Evolutionary conservation across 2,329 filamentous ascomycete species (phyloP), one percentile per base, ranked within the genome.

Genomic region (Diaporthe australafricana): DNA sequence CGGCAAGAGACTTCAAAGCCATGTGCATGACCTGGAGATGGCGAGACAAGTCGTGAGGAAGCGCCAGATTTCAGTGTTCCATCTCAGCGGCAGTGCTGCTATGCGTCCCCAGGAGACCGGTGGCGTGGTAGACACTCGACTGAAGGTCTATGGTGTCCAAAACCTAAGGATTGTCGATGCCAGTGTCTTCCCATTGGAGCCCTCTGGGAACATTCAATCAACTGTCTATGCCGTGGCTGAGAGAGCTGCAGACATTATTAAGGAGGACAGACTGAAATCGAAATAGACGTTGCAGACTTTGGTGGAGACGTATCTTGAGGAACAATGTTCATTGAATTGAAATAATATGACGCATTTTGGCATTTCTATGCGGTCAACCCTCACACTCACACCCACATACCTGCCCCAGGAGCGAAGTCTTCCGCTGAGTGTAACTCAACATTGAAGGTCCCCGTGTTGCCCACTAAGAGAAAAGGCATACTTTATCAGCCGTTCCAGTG

Each of bases 161-260:
- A 74, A 74, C 45, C 52, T 78, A 69, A 74, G 77, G 20, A 69
- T 79, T 38, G 77, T 77, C 7, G 77, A 79, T 45, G 77, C 77
- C 25, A 81, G 79, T 38, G 76, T 80, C 9, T 78, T 81, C 40
- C 80, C 80, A 0, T 80, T 69, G 14, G 66, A 69, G 30, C 66
- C 66, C 14, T 35, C 55, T 0, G 66, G 66, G 1, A 69, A 82
- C 65, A 75, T 79, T 9, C 78, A 79, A 56, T 77, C 79, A 0
- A 83, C 82, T 0, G 76, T 83, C 1, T 83, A 83, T 56, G 81
- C 81, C 14, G 80, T 83, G 25, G 81, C 81, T 0, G 79, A 80
- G 69, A 79, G 66, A 17, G 66, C 66, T 8, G 66, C 66, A 1
- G 66, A 69, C 25, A 69, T 69, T 14, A 20, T 69, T 4, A 69